Conservation (phyloP, 164 flowering plant species). For the Kalanchoe fedtschenkoi region DNA sequence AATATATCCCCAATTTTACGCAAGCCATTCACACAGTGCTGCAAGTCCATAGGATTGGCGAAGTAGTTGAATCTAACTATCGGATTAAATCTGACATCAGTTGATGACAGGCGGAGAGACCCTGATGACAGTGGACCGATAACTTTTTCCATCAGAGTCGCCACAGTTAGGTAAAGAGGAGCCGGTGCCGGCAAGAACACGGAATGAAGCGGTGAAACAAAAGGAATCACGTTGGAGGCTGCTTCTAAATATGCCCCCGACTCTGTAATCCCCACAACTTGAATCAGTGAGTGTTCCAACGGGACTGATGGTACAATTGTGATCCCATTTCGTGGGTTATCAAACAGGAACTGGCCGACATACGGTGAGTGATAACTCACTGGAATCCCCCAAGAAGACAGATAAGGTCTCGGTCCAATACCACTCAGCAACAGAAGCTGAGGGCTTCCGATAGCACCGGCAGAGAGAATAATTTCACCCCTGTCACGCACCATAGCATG, state of each 20-base stretch:
- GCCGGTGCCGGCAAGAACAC: slow-evolving; percentile 28
- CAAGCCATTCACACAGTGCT: slow-evolving; percentile 54
- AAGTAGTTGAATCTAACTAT: slow-evolving; percentile 78
- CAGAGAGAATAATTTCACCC: slow-evolving; percentile 68
- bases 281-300: slow-evolving; percentile 57
- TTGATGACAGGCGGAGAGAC: slow-evolving; percentile 51
- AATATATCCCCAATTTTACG: slow-evolving; percentile 45
- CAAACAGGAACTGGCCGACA: slow-evolving; percentile 64
- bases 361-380: slow-evolving; percentile 39
- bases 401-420: slow-evolving; percentile 58
- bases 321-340: slow-evolving; percentile 72
- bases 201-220: slow-evolving; percentile 31
- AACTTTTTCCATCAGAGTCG: slow-evolving; percentile 67
- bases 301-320: slow-evolving; percentile 57
- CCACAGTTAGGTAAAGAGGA: slow-evolving; percentile 57
- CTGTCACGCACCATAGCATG: slow-evolving; percentile 43
- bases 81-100: slow-evolving; percentile 57
- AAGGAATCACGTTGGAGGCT: slow-evolving; percentile 53
- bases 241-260: slow-evolving; percentile 59
- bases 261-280: slow-evolving; percentile 75
- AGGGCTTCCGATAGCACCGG: slow-evolving; percentile 87
- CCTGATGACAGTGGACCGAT: slow-evolving; percentile 58
- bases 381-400: slow-evolving; percentile 69
- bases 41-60: slow-evolving; percentile 39
- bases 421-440: slow-evolving; percentile 80